phyloP scores from a whole-genome alignment of 1,284 basidiomycete species.

The Microbotryum intermedium region DNA sequence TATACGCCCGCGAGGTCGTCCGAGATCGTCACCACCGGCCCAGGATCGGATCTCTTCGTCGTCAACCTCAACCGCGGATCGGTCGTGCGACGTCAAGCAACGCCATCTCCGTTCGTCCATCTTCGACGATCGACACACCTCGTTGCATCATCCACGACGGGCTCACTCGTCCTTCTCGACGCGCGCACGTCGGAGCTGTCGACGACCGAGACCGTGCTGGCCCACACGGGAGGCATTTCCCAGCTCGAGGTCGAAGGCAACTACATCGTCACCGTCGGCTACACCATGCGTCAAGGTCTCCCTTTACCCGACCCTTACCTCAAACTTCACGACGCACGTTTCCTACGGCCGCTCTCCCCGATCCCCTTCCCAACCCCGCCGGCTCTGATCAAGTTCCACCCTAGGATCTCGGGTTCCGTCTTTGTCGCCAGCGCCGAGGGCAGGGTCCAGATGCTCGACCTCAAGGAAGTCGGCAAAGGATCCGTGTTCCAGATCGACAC shows the following conservation, averaged over 20 bases:
- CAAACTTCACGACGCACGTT: constrained; percentile 83
- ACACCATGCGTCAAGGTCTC: constrained; percentile 73
- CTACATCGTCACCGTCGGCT: constrained; percentile 74
- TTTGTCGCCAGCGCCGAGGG: constrained; percentile 76
- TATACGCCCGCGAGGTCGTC: constrained; percentile 26
- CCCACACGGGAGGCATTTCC: constrained; percentile 71
- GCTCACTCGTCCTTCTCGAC: constrained; percentile 29
- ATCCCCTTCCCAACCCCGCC: constrained; percentile 83
- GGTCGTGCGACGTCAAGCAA: constrained; percentile 21
- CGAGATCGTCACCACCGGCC: constrained; percentile 26
- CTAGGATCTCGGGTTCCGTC: constrained; percentile 67
- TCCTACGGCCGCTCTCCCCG: constrained; percentile 67
- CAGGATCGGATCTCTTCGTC: constrained; percentile 22
- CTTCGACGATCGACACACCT: constrained; percentile 26
- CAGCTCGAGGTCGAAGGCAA: constrained; percentile 72
- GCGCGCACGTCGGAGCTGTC: constrained; percentile 25
- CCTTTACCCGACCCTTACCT: constrained; percentile 86
- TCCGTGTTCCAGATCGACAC: constrained; percentile 62
- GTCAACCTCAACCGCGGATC: constrained; percentile 21
- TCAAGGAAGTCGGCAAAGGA: constrained; percentile 56
- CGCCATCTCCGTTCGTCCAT: constrained; percentile 15
- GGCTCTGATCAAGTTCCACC: constrained; percentile 74
- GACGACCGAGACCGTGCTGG: constrained; percentile 48
- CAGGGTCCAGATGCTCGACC: constrained; percentile 81
- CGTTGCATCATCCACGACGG: constrained; percentile 26